Base-by-base conservation (phyloP, 805 yeast genomes). In the Cyberlindnera saturnus region DNA sequence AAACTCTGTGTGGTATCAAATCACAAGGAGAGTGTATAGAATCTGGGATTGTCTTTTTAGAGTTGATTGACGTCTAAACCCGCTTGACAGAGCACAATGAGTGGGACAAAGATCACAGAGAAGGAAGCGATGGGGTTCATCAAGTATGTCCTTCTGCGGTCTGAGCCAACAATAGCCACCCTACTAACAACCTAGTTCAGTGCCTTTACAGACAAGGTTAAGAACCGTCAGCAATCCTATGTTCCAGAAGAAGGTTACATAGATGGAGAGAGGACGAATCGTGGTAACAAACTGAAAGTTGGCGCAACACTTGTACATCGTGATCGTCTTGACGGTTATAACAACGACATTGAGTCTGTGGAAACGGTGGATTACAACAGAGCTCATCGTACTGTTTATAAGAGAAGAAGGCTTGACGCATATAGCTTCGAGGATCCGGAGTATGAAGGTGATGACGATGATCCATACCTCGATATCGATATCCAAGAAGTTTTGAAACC, bases 401-500 rank as follows among this genome's bases (percentile, higher is more conserved):
- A 57, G 38, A 53, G 59, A 43, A 61, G 66, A 55, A 57, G 58
- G 36, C 46, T 57, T 6, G 51, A 52, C 13, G 57, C 46, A 20
- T 59, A 55, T 3, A 63, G 54, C 6, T 62, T 55, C 13, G 66
- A 59, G 10, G 30, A 20, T 11, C 50, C 50, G 16, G 66, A 59
- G 6, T 64, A 52, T 7, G 61, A 50, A 11, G 63, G 60, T n/a
- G 62, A 55, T 9, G 67, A 66, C 11, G 66, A 65, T 23, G 71
- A 71, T 43, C 66, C 79, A 14, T 71, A 80, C 51, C 60, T 62
- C 7, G 67, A 73, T 3, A 69, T 81, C 1, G 73, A 79, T 52
- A 59, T 82, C 3, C 75, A 73, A 26, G 67, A 80, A 36, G 69
- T 89, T 16, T 65, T 93, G 46, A 77, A 82, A 5, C 96, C 98